Percentiles rank a stretch among this genome's conserved stretches.
Conservation (phyloP, 2,329 filamentous ascomycete species). For the Pseudogymnoascus pannorum region DNA sequence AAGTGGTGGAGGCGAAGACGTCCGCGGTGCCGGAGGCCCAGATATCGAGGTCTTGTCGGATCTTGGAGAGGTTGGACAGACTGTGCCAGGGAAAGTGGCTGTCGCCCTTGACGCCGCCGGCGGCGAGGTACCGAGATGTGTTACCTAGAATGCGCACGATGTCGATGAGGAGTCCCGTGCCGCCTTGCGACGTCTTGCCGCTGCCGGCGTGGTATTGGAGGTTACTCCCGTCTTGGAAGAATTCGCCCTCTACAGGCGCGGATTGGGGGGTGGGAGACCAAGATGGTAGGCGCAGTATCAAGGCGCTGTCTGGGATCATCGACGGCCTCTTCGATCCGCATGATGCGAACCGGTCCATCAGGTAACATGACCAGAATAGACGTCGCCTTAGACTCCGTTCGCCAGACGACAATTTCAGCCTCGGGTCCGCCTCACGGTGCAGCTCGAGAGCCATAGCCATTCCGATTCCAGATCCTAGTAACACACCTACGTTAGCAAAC, state of each 20-base stretch:
- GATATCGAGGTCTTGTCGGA: constrained; percentile 75
- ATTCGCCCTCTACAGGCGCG: too few species aligned
- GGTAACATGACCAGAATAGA: too few species aligned
- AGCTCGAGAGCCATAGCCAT: constrained; percentile 82
- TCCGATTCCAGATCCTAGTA: constrained; percentile 62
- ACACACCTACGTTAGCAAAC: neutral
- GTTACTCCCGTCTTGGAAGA: constrained; percentile 70
- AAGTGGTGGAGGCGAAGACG: constrained; percentile 64
- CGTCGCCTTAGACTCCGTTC: too few species aligned
- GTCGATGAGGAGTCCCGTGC: constrained; percentile 74
- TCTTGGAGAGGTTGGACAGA: constrained; percentile 76
- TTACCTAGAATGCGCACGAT: constrained; percentile 75
- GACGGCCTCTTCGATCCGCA: too few species aligned
- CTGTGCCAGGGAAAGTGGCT: constrained; percentile 89
- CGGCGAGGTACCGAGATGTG: constrained; percentile 76
- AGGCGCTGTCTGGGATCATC: too few species aligned
- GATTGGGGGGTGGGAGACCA: too few species aligned
- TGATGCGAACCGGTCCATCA: too few species aligned
- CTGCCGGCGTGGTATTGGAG: constrained; percentile 63
- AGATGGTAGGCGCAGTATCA: too few species aligned
- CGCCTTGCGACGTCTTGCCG: constrained; percentile 65
- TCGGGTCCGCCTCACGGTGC: too few species aligned
- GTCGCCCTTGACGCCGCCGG: constrained; percentile 80
- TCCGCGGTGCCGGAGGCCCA: constrained; percentile 80
- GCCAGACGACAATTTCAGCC: too few species aligned